Evolutionary conservation across 2,329 filamentous ascomycete species (phyloP), one percentile per base, ranked within the genome.

Genomic region (Curvularia eragrostidis): DNA sequence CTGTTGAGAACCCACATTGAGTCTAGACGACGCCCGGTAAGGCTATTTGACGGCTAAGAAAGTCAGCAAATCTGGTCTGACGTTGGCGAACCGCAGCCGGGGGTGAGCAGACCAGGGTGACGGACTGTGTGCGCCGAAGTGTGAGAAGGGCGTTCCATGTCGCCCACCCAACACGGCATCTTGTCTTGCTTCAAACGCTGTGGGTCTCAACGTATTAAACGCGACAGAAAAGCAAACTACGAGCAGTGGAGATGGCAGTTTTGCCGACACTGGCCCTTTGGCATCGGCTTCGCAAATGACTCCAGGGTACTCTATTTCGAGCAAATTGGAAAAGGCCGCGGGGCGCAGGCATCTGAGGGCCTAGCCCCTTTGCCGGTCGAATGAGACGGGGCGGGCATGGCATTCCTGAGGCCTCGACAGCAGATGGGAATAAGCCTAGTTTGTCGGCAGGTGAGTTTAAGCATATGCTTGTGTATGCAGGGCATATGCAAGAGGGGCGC

Each of bases 381-480:
- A 13, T 8, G 12, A 19, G 34, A 21, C 39, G 13, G 24, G 3
- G 5, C 4, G 9, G 39, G 21, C 39, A 15, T 42, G 10, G 21
- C 19, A n/a, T 15, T 47, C 9, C n/a, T n/a, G n/a, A n/a, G 8
- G 10, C 8, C 30, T 32, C n/a, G 15, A 23, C 32, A 24, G 32
- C 30, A 59, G 43, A 55, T 42, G 48, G 52, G 43, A 32, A 10
- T 26, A 56, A 61, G 53, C 55, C 56, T 57, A 41, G 50, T 30
- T 38, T 4, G 21, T 47, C 52, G 57, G 46, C 48, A 62, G 28
- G 44, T 59, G 46, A 59, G 34, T 41, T 59, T 56, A 51, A 48
- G 46, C 42, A 42, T 36, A 24, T 13, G 2, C 8, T n/a, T n/a
- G 32, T 39, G 21, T 48, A 48, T 42, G 42, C 52, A 46, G 38